Base-by-base conservation (phyloP, 441 rosid genomes). In the Breynia disticha region DNA sequence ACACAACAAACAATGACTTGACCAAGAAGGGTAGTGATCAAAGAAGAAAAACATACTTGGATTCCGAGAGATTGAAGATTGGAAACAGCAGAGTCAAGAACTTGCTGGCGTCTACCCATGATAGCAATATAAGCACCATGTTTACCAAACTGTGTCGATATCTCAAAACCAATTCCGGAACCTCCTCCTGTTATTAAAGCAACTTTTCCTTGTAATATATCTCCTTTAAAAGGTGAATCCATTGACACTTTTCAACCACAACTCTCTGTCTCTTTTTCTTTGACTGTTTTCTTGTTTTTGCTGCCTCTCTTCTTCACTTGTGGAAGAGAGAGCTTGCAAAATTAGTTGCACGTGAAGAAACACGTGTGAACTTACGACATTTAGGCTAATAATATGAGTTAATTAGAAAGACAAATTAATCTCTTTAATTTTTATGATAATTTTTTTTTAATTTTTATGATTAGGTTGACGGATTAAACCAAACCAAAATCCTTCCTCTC, bases 151-250 rank as follows among this genome's bases (percentile, higher is more conserved):
- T 90, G 95, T 38, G 77, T 62, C 9, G 86, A 73, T 53, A 90
- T 81, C 79, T 85, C 96, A 47, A 78, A 85, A 18, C 97, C 97
- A 47, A 90, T 90, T 12, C 97, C 97, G 0, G 97, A 90, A 13
- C 95, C 96, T 19, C 95, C 97, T 28, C 97, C 96, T 38, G 96
- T 90, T 24, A 90, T 67, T 63, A 87, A 69, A 46, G 79, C 90
- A 4, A 87, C 86, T 56, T 83, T 76, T 12, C 95, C 96, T 61
- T 69, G 75, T 60, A 87, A 51, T 7, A 76, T 60, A 69, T 77
- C 76, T 10, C 63, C 65, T 59, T 72, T 87, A 71, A 81, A 90
- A 12, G 96, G 88, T 18, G 96, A 87, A 57, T 76, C 84, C 95
- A 77, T 84, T 22, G 32, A 3, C 32, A 24, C 32, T 24, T 24